These are phyloP conservation scores for Entomortierella chlamydospora DNA, from an alignment of 192 early-diverging fungal genomes.

Conservation along the genomic window DNA sequence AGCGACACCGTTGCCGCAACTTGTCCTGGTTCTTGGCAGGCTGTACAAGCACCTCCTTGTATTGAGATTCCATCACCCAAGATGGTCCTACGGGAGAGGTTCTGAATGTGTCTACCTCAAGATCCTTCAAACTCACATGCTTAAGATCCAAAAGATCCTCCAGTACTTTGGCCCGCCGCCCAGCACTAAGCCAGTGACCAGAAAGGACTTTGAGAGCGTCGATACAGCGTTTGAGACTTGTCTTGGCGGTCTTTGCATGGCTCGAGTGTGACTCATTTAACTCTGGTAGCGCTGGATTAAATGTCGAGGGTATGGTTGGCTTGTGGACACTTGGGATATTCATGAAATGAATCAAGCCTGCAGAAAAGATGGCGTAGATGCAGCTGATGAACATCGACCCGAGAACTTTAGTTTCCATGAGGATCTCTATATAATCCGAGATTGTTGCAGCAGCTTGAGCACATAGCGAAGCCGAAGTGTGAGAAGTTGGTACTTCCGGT, in stretches of 20 bases:
- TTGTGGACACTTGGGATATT: conserved; percentile 49
- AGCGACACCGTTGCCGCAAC: conserved; percentile 44
- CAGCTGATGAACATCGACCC: conserved; percentile 43
- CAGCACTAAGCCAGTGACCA: conserved; percentile 43
- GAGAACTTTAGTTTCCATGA: conserved; percentile 38
- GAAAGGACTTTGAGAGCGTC: conserved; percentile 49
- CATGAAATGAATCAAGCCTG: conserved; percentile 55
- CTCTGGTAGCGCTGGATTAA: conserved; percentile 12
- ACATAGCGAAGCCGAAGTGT: conserved; percentile 41
- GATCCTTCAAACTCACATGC: conserved; percentile 46
- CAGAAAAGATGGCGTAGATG: conserved; percentile 55
- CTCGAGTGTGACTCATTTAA: neutral
- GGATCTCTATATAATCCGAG: conserved; percentile 44
- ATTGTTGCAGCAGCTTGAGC: conserved; percentile 52
- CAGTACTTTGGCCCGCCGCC: conserved; percentile 43
- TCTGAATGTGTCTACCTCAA: conserved; percentile 44
- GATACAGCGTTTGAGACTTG: conserved; percentile 42
- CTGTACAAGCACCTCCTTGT: conserved; percentile 10
- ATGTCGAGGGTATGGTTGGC: conserved; percentile 5
- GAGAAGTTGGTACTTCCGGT: conserved; percentile 54
- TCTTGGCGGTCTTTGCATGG: conserved; percentile 33
- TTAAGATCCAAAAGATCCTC: conserved; percentile 52
- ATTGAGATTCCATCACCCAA: conserved; percentile 31
- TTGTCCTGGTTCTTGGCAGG: conserved; percentile 27
- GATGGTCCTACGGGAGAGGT: conserved; percentile 21